Evolutionary conservation across 1,284 basidiomycete species (phyloP).

Genomic region (Malassezia arunalokei): DNA sequence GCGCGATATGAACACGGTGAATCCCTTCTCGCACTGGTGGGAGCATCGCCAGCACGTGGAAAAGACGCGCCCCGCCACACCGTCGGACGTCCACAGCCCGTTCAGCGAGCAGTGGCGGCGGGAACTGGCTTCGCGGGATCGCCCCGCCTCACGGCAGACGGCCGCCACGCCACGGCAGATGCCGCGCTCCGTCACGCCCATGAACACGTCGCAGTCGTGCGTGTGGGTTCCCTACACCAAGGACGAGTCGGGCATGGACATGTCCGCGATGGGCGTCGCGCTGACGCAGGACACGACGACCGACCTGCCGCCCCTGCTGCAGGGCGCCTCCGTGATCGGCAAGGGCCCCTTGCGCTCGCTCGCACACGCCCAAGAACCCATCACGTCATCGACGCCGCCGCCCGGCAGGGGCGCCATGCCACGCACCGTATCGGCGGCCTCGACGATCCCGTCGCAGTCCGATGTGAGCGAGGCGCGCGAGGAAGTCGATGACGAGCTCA

Average conservation of each 20-base stretch:
- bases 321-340: background rate
- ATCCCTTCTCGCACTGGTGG: constrained; percentile 14
- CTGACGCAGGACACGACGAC: constrained; percentile 1
- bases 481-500: background rate
- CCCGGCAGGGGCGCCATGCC: background rate
- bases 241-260: background rate
- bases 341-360: constrained; percentile 1
- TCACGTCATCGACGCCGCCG: background rate
- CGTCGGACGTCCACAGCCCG: background rate
- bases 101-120: constrained; percentile 10
- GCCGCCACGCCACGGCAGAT: background rate
- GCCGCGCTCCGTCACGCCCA: background rate
- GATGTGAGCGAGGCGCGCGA: background rate
- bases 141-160: background rate
- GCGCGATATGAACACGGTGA: constrained; percentile 4
- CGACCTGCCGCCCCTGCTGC: background rate
- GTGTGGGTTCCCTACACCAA: background rate
- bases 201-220: background rate
- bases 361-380: constrained; percentile 1
- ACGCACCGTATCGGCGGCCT: background rate
- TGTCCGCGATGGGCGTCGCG: constrained; percentile 5
- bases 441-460: background rate
- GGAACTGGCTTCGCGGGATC: background rate
- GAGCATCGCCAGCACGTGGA: constrained; percentile 3
- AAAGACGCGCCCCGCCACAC: background rate